Conservation (phyloP, 2,329 filamentous ascomycete genomes). For the Chaetomiaceae sp. region DNA sequence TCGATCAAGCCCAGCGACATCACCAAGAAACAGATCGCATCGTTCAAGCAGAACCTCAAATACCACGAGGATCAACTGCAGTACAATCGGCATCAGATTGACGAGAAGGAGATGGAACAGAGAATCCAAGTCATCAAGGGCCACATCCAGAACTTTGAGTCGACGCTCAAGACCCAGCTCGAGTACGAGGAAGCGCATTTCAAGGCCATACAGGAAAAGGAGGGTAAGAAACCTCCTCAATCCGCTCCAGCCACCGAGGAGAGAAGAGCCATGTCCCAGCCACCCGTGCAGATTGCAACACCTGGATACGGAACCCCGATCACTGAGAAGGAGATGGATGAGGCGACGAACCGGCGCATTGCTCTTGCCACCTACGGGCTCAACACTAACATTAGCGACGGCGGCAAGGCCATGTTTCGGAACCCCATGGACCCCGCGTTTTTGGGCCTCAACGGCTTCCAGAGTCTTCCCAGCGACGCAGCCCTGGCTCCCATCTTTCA, state of each 20-base stretch:
- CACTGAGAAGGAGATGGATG: conserved; percentile 3
- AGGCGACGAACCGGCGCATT: conserved; percentile 3
- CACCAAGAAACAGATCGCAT: conserved; percentile 52
- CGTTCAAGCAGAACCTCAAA: conserved; percentile 48
- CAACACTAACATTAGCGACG: conserved; percentile 14
- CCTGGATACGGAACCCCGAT: background rate
- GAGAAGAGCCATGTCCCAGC: background rate
- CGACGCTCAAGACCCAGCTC: conserved; percentile 40
- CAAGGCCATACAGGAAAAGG: conserved; percentile 29
- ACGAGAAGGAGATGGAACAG: conserved; percentile 47
- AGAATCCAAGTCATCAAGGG: conserved; percentile 39
- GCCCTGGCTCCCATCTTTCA: conserved; percentile 48
- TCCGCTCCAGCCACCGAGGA: background rate
- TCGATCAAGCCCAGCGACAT: conserved; percentile 59
- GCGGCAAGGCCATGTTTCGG: conserved; percentile 10
- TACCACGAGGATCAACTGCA: conserved; percentile 54
- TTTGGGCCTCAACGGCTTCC: conserved; percentile 23
- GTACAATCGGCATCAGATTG: conserved; percentile 60
- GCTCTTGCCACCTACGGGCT: conserved; percentile 4
- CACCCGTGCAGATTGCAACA: background rate
- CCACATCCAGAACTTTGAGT: conserved; percentile 41
- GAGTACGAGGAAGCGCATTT: conserved; percentile 42
- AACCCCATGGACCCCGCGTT: background rate
- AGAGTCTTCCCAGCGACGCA: conserved; percentile 40
- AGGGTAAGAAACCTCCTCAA: conserved; percentile 25